Conservation (phyloP, 192 early-diverging fungal genomes). For the Paraglomus brasilianum region DNA sequence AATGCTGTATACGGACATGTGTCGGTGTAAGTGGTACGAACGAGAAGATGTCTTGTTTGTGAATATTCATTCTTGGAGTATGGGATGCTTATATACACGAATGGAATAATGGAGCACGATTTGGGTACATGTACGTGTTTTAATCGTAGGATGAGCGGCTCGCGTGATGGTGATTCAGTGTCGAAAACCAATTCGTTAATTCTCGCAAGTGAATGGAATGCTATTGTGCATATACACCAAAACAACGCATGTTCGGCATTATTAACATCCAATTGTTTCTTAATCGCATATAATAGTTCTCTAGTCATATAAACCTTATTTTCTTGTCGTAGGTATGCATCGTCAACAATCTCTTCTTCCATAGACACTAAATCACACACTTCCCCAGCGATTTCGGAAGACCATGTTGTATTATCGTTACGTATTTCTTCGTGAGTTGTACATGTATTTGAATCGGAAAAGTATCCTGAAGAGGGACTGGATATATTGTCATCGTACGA, state of each 20-base stretch:
- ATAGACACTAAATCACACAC: no score
- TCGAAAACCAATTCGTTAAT: not conserved
- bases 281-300: not conserved
- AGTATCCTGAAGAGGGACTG: no score
- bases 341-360: no score
- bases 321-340: no score
- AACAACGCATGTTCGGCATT: slow-evolving; percentile 4
- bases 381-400: no score
- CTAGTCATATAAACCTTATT: no score
- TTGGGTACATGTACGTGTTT: slow-evolving; percentile 1
- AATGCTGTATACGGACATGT: slow-evolving; percentile 3
- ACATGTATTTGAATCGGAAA: no score
- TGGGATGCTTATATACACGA: not conserved
- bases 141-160: not conserved
- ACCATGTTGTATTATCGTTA: no score
- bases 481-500: no score
- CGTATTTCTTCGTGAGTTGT: no score
- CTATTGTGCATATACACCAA: slow-evolving; percentile 11
- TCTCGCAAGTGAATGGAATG: slow-evolving; percentile 11
- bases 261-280: not conserved
- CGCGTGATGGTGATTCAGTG: not conserved
- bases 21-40: not conserved
- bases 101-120: not conserved
- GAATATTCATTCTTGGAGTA: not conserved
- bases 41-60: not conserved